Base-by-base conservation (phyloP, 169 alveolate genomes). In the Besnoitia besnoiti region DNA sequence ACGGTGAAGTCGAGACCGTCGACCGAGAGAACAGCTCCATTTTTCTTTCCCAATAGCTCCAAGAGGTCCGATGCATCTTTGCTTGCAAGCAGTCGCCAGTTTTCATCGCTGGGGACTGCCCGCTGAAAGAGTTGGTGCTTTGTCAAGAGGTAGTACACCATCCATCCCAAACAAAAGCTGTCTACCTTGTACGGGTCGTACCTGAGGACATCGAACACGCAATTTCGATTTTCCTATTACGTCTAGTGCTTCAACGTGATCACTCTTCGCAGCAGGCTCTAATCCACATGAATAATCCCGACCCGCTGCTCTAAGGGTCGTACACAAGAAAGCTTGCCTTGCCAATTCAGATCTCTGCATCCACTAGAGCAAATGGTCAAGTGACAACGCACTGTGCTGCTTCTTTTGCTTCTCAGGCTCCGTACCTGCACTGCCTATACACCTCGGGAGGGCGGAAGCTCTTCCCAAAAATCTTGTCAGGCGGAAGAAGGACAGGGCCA, bases 391-490 rank as follows among this genome's bases (percentile, higher is more conserved):
- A n/a, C n/a, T n/a, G n/a, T n/a, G n/a, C n/a, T n/a, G n/a, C n/a
- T n/a, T n/a, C n/a, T n/a, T n/a, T n/a, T n/a, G n/a, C n/a, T n/a
- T n/a, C n/a, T n/a, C n/a, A n/a, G n/a, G n/a, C n/a, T 27, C 59
- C 87, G 49, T 44, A 77, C 87, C 87, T 77, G 87, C 87, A 77
- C 59, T 77, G 91, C 90, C 44, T 73, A 88, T 96, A 95, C 61
- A 96, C 96, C 90, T 96, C 97, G 39, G 97, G 97, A n/a, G 97
- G 97, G 19, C 97, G 91, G 88, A 96, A 96, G 35, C 95, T 94
- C 89, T 96, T 96, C 19, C 97, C 97, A 85, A 96, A 96, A 44
- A 87, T 59, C 40, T 87, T 87, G 91, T 87, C 76, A 5, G 91
- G 91, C n/a, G 91, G 85, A 24, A 87, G 67, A 33, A 62, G 30